phyloP scores from a whole-genome alignment of 495 filamentous ascomycete species.

The Hypomontagnella submonticulosa region DNA sequence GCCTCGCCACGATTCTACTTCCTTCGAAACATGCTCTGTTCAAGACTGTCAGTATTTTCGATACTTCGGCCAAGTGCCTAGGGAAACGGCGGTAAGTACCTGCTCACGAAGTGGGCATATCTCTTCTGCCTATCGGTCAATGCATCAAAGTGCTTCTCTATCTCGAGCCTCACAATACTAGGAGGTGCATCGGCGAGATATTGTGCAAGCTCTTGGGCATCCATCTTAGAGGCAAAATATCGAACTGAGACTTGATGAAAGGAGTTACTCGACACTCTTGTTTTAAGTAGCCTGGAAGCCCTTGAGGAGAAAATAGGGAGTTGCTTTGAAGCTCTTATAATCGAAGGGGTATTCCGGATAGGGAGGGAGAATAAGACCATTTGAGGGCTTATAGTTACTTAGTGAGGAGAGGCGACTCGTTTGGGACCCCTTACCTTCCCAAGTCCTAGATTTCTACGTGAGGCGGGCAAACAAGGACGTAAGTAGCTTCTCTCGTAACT shows the following conservation, averaged over 20 bases:
- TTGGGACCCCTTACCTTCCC: conserved; percentile 12
- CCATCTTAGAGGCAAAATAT: conserved; percentile 47
- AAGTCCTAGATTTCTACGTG: neutral
- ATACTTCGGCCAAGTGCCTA: neutral
- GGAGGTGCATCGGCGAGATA: conserved; percentile 93
- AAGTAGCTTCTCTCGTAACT: conserved; percentile 13
- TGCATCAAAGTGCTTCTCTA: conserved; percentile 89
- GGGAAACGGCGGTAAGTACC: conserved; percentile 58
- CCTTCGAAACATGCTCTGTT: conserved; percentile 84
- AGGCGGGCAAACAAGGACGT: neutral
- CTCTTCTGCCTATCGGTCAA: conserved; percentile 80
- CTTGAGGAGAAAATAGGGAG: conserved; percentile 21
- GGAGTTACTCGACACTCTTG: neutral
- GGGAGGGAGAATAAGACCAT: conserved; percentile 42
- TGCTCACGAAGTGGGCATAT: conserved; percentile 93
- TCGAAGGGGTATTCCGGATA: conserved; percentile 43
- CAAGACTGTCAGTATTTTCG: conserved; percentile 18
- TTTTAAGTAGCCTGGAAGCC: neutral
- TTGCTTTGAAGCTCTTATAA: conserved; percentile 31
- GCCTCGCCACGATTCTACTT: conserved; percentile 84
- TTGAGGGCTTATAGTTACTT: conserved; percentile 17
- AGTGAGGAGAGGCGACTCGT: conserved; percentile 23
- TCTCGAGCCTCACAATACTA: conserved; percentile 81
- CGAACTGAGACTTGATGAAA: conserved; percentile 14
- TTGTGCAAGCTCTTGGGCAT: conserved; percentile 67